Percentiles rank a stretch among this genome's conserved stretches.
Evolutionary conservation across 495 filamentous ascomycete species (phyloP).

Genomic region (Tuber microsphaerosporum): DNA sequence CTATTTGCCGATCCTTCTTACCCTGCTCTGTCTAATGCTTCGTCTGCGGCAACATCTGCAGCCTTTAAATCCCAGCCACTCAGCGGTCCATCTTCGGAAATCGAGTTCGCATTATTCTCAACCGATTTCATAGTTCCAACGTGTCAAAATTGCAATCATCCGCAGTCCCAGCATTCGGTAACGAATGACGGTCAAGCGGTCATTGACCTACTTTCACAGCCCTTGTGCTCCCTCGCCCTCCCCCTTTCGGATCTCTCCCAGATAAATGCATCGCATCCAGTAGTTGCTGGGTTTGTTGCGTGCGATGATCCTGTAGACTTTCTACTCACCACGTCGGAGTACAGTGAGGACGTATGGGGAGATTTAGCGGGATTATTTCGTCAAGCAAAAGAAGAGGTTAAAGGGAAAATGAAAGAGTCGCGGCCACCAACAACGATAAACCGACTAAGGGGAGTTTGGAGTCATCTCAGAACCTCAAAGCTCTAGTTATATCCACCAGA

Average conservation of each 20-base stretch:
- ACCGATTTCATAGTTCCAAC: neutral
- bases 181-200: constrained; percentile 27
- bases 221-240: constrained; percentile 13
- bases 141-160: neutral
- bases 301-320: constrained; percentile 45
- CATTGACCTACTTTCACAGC: constrained; percentile 33
- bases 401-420: constrained; percentile 33
- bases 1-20: neutral
- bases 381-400: constrained; percentile 56
- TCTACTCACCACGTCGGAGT: constrained; percentile 50
- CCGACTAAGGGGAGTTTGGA: constrained; percentile 50
- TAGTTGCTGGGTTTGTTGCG: constrained; percentile 13
- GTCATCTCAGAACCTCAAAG: constrained; percentile 43
- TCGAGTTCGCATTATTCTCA: neutral
- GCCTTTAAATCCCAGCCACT: neutral
- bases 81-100: neutral
- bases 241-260: constrained; percentile 6
- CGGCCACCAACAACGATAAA: constrained; percentile 46
- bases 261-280: constrained; percentile 13
- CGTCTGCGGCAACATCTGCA: neutral
- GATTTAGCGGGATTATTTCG: constrained; percentile 57
- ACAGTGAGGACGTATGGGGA: constrained; percentile 72
- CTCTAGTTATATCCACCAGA: neutral
- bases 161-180: neutral
- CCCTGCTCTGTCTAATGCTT: neutral